These are phyloP conservation scores for Vitellaria paradoxa DNA, from an alignment of 179 eudicot species.

Conservation along the genomic window DNA sequence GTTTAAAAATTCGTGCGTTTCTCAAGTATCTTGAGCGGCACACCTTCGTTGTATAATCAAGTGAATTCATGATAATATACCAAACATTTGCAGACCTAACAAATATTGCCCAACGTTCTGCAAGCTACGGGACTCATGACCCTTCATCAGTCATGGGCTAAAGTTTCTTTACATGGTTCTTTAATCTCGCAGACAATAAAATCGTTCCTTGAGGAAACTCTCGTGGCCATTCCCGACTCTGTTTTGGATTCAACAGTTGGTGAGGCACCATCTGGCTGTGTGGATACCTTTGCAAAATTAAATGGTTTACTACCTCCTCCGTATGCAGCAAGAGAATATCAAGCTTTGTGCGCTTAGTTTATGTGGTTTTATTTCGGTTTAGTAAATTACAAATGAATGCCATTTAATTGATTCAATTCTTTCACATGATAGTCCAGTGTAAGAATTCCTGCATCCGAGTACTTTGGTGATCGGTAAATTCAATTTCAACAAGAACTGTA, in stretches of 20 bases:
- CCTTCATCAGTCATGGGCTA: not conserved
- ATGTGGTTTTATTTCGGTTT: not conserved
- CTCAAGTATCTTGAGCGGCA: no score
- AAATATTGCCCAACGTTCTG: not conserved
- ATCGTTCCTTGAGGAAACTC: constrained; percentile 69
- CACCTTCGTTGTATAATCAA: not conserved
- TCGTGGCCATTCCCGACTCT: constrained; percentile 67
- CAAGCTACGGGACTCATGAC: not conserved
- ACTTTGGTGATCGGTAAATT: no score
- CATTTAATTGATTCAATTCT: no score
- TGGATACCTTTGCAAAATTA: constrained; percentile 50
- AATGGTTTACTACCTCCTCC: constrained; percentile 63
- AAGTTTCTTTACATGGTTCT: constrained; percentile 1
- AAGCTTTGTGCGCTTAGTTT: constrained; percentile 58
- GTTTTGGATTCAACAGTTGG: constrained; percentile 78
- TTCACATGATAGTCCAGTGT: no score
- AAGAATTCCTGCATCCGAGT: no score
- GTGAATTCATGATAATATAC: not conserved
- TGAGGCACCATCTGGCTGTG: constrained; percentile 39
- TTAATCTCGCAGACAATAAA: constrained; percentile 61
- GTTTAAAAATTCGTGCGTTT: not conserved
- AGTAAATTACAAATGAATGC: no score
- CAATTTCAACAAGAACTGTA: no score
- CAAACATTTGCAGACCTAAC: not conserved
- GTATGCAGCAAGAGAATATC: constrained; percentile 41